phyloP scores from a whole-genome alignment of 495 filamentous ascomycete genomes.

The Aspergillus wentii region DNA sequence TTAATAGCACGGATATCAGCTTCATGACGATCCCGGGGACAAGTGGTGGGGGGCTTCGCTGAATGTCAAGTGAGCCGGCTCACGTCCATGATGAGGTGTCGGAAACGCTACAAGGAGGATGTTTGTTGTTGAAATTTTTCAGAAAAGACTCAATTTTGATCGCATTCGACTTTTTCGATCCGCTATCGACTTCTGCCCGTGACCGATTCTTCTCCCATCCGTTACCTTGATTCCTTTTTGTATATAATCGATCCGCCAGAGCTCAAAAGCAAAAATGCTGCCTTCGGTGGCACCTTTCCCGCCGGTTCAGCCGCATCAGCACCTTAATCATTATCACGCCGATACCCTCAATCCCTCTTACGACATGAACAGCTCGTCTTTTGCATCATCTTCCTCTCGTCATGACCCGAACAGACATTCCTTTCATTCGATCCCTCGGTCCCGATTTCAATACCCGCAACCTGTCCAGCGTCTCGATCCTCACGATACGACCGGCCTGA shows the following conservation, averaged over 20 bases:
- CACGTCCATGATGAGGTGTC: constrained; percentile 45
- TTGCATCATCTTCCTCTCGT: constrained; percentile 15
- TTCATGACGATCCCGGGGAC: constrained; percentile 23
- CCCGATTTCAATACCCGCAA: constrained; percentile 38
- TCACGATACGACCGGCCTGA: constrained; percentile 19
- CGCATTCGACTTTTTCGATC: not conserved
- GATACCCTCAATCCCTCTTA: constrained; percentile 26
- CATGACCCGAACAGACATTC: constrained; percentile 22
- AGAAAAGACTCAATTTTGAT: constrained; percentile 18
- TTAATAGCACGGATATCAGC: not conserved
- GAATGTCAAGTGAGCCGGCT: constrained; percentile 17
- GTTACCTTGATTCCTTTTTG: constrained; percentile 3
- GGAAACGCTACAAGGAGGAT: constrained; percentile 46
- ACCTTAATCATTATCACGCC: constrained; percentile 29
- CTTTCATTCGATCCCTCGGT: constrained; percentile 24
- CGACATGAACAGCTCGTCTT: constrained; percentile 23
- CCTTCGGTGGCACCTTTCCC: constrained; percentile 41
- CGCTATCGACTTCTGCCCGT: not conserved
- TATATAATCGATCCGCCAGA: too few species aligned
- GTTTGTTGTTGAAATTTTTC: constrained; percentile 38
- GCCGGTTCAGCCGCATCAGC: constrained; percentile 43
- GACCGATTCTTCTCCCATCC: constrained; percentile 1
- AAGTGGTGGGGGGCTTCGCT: constrained; percentile 18
- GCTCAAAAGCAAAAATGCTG: constrained; percentile 42
- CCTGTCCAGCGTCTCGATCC: constrained; percentile 35